Evolutionary conservation across 352 stramenopile genomes (phyloP).

Genomic region (Pythium aristosporum): DNA sequence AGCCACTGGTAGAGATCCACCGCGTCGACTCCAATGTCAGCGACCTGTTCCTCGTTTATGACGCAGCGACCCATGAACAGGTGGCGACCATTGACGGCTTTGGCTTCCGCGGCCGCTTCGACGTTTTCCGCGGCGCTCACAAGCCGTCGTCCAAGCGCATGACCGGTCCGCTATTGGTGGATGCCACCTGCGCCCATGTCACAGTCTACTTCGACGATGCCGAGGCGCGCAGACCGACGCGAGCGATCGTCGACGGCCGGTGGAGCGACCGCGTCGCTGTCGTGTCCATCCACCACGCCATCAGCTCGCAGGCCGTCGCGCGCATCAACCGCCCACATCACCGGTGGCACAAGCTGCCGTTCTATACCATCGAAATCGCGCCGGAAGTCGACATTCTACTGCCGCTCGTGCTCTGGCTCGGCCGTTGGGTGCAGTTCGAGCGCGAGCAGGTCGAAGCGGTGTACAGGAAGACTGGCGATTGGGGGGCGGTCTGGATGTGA

Average conservation of each 20-base stretch:
- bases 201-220: constrained; percentile 15
- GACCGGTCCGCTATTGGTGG: constrained; percentile 5
- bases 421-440: constrained; percentile 11
- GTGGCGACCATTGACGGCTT: constrained; percentile 13
- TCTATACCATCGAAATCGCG: constrained; percentile 11
- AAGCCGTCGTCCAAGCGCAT: neutral
- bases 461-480: neutral
- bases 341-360: constrained; percentile 7
- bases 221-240: constrained; percentile 4
- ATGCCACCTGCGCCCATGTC: neutral
- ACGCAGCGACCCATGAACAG: constrained; percentile 8
- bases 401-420: constrained; percentile 11
- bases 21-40: constrained; percentile 4
- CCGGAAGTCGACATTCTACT: constrained; percentile 8
- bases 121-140: constrained; percentile 2
- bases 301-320: constrained; percentile 7
- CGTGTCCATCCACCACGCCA: constrained; percentile 15
- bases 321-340: constrained; percentile 10
- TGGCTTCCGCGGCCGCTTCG: constrained; percentile 8
- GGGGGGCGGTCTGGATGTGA: neutral
- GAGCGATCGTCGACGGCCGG: constrained; percentile 5
- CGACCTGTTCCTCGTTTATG: constrained; percentile 13
- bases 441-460: neutral
- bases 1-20: constrained; percentile 11
- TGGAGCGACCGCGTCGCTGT: constrained; percentile 3